These are phyloP conservation scores for Ilex asprella DNA, from an alignment of 257 asterid species.

Conservation along the genomic window DNA sequence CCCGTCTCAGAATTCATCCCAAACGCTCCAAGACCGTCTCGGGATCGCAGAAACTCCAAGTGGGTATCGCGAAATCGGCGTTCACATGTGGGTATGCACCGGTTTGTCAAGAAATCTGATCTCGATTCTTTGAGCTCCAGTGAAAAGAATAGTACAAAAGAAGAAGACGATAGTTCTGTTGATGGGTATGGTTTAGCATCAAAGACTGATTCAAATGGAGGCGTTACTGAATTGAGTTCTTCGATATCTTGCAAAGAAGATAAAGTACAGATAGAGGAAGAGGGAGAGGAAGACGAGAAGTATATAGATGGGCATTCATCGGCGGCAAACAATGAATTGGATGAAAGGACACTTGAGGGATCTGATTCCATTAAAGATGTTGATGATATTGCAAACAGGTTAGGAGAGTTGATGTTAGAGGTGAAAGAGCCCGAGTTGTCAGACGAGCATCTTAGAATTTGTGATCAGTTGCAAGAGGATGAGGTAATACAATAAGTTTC, in stretches of 20 bases:
- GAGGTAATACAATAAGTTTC: slow-evolving; percentile 46
- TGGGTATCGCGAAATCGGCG: slow-evolving; percentile 15
- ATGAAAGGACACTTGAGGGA: slow-evolving; percentile 10
- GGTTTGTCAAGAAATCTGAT: slow-evolving; percentile 20
- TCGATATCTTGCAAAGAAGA: background rate
- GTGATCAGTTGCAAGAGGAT: slow-evolving; percentile 73
- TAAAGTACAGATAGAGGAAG: slow-evolving; percentile 6
- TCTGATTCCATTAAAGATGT: slow-evolving; percentile 16
- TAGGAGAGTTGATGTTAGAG: slow-evolving; percentile 41
- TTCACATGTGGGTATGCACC: slow-evolving; percentile 13
- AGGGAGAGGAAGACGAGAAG: slow-evolving; percentile 4
- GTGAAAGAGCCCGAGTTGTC: slow-evolving; percentile 41
- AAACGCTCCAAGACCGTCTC: slow-evolving; percentile 10
- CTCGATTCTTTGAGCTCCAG: slow-evolving; percentile 7
- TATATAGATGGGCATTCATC: background rate
- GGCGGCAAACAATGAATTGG: slow-evolving; percentile 10
- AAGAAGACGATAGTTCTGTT: slow-evolving; percentile 17
- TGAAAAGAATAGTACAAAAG: slow-evolving; percentile 5
- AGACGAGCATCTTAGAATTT: slow-evolving; percentile 43
- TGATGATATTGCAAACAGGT: slow-evolving; percentile 35
- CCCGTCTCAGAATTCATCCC: slow-evolving; percentile 5
- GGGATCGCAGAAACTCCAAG: slow-evolving; percentile 17
- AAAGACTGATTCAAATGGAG: slow-evolving; percentile 3
- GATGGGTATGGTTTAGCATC: slow-evolving; percentile 13
- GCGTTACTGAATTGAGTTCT: background rate